phyloP scores from a whole-genome alignment of 1,284 basidiomycete species.

The Tilletia walkeri region DNA sequence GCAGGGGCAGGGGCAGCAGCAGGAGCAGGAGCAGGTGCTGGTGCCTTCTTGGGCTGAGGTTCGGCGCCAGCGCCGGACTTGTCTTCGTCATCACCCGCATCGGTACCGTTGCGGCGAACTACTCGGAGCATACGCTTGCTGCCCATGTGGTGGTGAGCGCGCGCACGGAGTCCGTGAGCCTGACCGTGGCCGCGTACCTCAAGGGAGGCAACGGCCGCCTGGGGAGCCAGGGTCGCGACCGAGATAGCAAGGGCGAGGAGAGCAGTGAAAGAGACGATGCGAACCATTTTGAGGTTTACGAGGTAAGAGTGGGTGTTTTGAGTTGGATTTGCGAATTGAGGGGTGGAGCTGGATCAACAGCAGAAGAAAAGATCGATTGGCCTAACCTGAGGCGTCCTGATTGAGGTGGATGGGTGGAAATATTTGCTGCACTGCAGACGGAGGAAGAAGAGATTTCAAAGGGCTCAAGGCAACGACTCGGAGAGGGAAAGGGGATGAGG shows the following conservation, averaged over 20 bases:
- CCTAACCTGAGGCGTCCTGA: too few species aligned
- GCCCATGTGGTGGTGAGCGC: slow-evolving; percentile 16
- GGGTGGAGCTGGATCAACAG: slow-evolving; percentile 15
- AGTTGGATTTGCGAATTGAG: background rate
- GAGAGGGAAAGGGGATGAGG: background rate
- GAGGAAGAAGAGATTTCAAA: background rate
- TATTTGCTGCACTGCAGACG: slow-evolving; percentile 9
- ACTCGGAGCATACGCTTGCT: slow-evolving; percentile 15
- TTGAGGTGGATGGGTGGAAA: background rate
- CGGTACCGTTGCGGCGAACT: slow-evolving; percentile 11
- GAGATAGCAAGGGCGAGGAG: slow-evolving; percentile 6
- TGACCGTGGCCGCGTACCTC: background rate
- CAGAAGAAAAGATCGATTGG: background rate
- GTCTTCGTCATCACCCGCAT: background rate
- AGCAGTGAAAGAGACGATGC: slow-evolving; percentile 5
- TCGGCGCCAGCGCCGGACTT: slow-evolving; percentile 4
- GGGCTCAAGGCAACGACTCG: slow-evolving; percentile 14
- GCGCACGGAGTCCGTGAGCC: slow-evolving; percentile 13
- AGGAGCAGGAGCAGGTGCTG: background rate
- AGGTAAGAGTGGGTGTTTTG: background rate
- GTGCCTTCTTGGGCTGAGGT: slow-evolving; percentile 11
- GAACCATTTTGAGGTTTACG: slow-evolving; percentile 3
- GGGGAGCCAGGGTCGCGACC: background rate
- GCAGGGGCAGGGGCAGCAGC: slow-evolving; percentile 5
- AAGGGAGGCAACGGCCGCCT: background rate